phyloP scores from a whole-genome alignment of 2,329 filamentous ascomycete genomes.

The Sporothrix humicola region DNA sequence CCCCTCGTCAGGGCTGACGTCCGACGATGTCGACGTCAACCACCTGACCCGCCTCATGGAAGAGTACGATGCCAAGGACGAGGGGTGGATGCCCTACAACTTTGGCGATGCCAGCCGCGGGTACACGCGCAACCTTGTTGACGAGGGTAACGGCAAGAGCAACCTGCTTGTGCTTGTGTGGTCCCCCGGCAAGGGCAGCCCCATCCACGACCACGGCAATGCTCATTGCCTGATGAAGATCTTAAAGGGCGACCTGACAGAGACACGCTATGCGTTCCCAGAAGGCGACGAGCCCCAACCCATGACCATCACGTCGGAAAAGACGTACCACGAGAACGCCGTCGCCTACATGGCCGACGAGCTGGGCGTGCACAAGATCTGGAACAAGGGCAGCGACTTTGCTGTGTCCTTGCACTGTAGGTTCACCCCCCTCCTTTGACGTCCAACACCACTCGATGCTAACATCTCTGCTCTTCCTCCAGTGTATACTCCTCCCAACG shows the following conservation, averaged over 20 bases:
- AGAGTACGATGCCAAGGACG: slow-evolving; percentile 69
- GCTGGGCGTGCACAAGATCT: slow-evolving; percentile 82
- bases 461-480: slow-evolving; percentile 33
- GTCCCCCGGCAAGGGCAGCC: slow-evolving; percentile 81
- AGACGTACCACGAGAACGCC: slow-evolving; percentile 69
- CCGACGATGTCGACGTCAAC: slow-evolving; percentile 77
- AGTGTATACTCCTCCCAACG: slow-evolving; percentile 89
- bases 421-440: slow-evolving; percentile 40
- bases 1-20: slow-evolving; percentile 80
- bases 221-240: slow-evolving; percentile 94
- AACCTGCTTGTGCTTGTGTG: slow-evolving; percentile 80
- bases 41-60: slow-evolving; percentile 76
- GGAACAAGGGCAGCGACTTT: slow-evolving; percentile 74
- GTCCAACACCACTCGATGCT: background rate
- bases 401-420: slow-evolving; percentile 82
- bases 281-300: slow-evolving; percentile 49
- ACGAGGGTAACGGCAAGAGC: slow-evolving; percentile 77
- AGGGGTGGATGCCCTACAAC: slow-evolving; percentile 77
- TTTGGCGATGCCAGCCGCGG: slow-evolving; percentile 70
- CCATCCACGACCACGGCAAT: slow-evolving; percentile 87
- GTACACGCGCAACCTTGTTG: slow-evolving; percentile 89
- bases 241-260: slow-evolving; percentile 76
- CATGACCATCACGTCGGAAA: slow-evolving; percentile 69
- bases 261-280: slow-evolving; percentile 82
- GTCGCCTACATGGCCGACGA: slow-evolving; percentile 93